phyloP scores from a whole-genome alignment of 1,284 basidiomycete genomes.

The Vanrija pseudolonga region DNA sequence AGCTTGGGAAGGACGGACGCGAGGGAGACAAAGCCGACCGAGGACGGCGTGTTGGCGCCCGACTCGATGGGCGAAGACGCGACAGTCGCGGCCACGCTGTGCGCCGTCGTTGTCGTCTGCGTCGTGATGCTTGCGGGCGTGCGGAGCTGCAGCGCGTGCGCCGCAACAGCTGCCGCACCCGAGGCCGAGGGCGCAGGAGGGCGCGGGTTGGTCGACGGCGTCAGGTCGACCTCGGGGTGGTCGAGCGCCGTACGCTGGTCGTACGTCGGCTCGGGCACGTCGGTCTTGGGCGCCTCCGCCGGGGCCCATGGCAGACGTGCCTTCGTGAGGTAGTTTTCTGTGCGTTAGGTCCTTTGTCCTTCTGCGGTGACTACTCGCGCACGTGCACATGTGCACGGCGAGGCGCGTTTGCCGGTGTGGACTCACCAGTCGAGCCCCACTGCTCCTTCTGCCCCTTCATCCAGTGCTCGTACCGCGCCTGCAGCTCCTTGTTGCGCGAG shows the following conservation, averaged over 20 bases:
- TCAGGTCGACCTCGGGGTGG: slow-evolving; percentile 17
- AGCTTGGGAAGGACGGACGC: slow-evolving; percentile 11
- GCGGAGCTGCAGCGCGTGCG: slow-evolving; percentile 1
- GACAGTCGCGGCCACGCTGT: slow-evolving; percentile 4
- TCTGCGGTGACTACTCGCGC: neutral
- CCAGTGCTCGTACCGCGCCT: slow-evolving; percentile 42
- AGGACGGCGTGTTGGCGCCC: slow-evolving; percentile 12
- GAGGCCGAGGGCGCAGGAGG: neutral
- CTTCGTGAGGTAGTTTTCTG: slow-evolving; percentile 42
- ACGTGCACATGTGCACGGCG: neutral
- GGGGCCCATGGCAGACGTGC: slow-evolving; percentile 37
- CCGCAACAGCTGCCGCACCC: slow-evolving; percentile 1
- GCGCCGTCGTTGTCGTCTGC: neutral
- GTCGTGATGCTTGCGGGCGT: too few relatives aligned
- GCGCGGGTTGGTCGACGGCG: slow-evolving; percentile 13
- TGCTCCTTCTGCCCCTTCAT: slow-evolving; percentile 28
- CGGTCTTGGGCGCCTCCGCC: too few relatives aligned
- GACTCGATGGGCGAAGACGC: neutral
- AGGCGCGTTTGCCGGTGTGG: neutral
- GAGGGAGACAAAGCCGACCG: slow-evolving; percentile 13
- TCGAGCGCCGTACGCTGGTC: slow-evolving; percentile 17
- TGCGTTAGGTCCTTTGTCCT: neutral
- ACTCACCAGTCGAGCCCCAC: slow-evolving; percentile 43
- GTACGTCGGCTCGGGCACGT: slow-evolving; percentile 15
- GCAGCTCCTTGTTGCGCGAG: slow-evolving; percentile 41